Evolutionary conservation across 2,329 filamentous ascomycete genomes (phyloP).

Genomic region (Apiospora arundinis): DNA sequence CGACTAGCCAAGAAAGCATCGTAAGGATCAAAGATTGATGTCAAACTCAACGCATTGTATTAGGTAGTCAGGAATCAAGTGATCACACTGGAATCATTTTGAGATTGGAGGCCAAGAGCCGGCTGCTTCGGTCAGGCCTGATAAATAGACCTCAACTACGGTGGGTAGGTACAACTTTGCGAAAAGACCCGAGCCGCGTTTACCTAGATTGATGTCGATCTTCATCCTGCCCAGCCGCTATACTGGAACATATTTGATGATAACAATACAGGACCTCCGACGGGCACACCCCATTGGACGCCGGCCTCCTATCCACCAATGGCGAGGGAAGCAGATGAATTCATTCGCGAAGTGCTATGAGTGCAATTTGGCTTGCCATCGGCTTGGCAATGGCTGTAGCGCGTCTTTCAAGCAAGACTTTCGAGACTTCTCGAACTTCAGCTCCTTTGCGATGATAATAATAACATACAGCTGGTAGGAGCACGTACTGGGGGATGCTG

Average conservation of each 20-base stretch:
- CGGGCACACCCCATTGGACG: neutral
- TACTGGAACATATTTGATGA: slow-evolving; percentile 4
- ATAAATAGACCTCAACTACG: neutral
- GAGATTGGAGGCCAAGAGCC: neutral
- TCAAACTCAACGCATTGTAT: neutral
- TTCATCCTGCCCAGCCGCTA: neutral
- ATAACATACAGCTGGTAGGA: neutral
- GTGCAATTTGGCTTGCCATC: neutral
- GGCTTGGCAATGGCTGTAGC: neutral
- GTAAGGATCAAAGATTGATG: neutral
- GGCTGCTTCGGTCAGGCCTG: neutral
- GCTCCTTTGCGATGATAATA: neutral
- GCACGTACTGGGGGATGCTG: neutral
- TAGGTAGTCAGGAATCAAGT: neutral
- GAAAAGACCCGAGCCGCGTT: neutral
- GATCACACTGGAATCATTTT: neutral
- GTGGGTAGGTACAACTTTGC: neutral
- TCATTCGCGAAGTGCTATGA: neutral
- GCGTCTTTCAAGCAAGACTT: neutral
- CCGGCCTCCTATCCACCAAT: neutral
- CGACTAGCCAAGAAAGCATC: neutral
- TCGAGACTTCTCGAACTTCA: neutral
- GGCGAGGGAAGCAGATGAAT: neutral
- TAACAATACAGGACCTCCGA: neutral
- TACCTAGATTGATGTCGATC: neutral